Percentiles rank a stretch among this genome's conserved stretches.
Evolutionary conservation across 2,329 filamentous ascomycete species (phyloP).

Genomic region (Parafenestella ontariensis): DNA sequence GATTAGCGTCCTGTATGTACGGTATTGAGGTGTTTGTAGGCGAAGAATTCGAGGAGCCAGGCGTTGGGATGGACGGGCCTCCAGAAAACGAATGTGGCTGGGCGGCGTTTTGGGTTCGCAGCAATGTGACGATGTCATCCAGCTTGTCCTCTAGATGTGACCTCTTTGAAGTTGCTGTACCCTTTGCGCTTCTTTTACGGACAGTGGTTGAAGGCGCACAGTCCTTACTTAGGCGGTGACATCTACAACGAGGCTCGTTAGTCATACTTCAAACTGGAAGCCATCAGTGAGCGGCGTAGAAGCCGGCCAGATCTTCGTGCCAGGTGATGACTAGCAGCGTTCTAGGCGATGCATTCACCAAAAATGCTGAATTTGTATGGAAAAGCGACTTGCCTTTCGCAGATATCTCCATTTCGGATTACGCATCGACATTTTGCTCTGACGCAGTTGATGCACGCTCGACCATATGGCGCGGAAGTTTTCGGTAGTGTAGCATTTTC

Average conservation of each 20-base stretch:
- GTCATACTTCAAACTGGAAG: not conserved
- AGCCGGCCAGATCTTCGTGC: too few species aligned
- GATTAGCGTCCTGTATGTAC: not conserved
- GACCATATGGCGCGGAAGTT: constrained; percentile 31
- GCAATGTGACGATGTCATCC: constrained; percentile 36
- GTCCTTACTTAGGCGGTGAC: constrained; percentile 23
- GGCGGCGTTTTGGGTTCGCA: constrained; percentile 22
- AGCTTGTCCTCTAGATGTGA: constrained; percentile 41
- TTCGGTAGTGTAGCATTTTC: constrained; percentile 22
- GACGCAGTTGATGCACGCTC: constrained; percentile 34
- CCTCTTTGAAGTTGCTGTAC: constrained; percentile 8
- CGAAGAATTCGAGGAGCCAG: constrained; percentile 8
- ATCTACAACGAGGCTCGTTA: constrained; percentile 8
- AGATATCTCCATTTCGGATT: constrained; percentile 17
- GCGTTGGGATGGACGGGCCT: constrained; percentile 11
- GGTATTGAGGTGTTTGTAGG: not conserved
- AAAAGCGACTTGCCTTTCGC: constrained; percentile 28
- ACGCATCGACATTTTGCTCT: constrained; percentile 36
- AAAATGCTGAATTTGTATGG: not conserved
- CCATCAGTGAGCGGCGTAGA: too few species aligned
- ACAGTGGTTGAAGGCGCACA: constrained; percentile 15
- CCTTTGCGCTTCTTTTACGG: constrained; percentile 14
- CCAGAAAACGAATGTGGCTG: constrained; percentile 1
- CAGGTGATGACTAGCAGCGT: too few species aligned
- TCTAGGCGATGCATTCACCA: too few species aligned